phyloP scores from a whole-genome alignment of 2,329 filamentous ascomycete genomes.

The Scedosporium boydii region DNA sequence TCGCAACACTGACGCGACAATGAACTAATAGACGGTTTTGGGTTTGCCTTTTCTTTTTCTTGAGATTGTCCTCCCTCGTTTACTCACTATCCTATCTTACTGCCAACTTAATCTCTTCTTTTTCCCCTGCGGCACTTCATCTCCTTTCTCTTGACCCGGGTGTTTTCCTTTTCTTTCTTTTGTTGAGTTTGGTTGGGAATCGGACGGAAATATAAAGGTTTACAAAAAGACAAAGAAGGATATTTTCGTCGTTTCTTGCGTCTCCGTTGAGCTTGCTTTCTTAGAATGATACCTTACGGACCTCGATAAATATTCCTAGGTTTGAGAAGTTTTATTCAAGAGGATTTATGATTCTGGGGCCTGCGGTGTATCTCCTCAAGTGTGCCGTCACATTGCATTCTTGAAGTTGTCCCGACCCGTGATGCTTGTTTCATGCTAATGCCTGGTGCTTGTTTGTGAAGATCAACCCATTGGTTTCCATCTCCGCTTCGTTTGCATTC shows the following conservation, averaged over 20 bases:
- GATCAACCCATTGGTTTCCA: no score
- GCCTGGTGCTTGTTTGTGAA: no score
- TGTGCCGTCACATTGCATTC: no score
- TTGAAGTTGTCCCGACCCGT: no score
- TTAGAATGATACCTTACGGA: not conserved
- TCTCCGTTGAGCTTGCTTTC: not conserved
- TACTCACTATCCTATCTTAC: not conserved
- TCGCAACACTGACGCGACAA: not conserved
- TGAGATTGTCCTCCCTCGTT: not conserved
- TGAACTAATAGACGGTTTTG: slow-evolving; percentile 5
- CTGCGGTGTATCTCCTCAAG: not conserved
- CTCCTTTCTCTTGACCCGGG: no score
- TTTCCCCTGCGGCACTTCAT: not conserved
- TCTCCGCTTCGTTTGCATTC: no score
- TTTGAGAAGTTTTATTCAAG: not conserved
- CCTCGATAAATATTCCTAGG: not conserved
- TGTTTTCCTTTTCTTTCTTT: not conserved
- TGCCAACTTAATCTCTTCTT: not conserved
- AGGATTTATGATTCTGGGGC: not conserved
- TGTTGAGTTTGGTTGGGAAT: not conserved
- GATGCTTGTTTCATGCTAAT: not conserved
- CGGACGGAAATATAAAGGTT: not conserved
- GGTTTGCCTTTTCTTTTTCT: not conserved
- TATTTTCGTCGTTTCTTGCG: not conserved
- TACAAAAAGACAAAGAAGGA: slow-evolving; percentile 5